These are phyloP conservation scores for Prunus campanulata DNA, from an alignment of 306 rosid genomes.

Conservation along the genomic window DNA sequence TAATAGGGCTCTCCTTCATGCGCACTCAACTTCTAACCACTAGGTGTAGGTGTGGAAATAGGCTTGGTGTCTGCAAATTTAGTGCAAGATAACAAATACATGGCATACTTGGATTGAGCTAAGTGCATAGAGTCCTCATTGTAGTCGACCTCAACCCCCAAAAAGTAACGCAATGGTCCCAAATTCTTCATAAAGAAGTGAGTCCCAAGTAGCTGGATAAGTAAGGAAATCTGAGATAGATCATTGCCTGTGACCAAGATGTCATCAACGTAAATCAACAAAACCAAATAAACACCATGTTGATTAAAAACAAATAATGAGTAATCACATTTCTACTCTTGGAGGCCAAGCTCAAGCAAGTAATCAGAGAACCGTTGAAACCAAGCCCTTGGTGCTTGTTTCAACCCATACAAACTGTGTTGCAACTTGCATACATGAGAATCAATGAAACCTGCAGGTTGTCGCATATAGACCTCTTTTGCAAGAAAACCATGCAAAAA, in stretches of 20 bases:
- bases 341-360: neutral
- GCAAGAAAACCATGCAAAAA: neutral
- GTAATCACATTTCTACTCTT: neutral
- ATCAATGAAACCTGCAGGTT: neutral
- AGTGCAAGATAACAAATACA: too few relatives aligned
- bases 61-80: neutral
- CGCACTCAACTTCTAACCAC: neutral
- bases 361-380: neutral
- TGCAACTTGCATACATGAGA: neutral
- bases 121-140: neutral
- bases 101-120: neutral
- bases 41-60: neutral
- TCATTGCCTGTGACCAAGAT: neutral
- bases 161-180: neutral
- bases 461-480: neutral
- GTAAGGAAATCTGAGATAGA: too few relatives aligned
- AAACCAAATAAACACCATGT: neutral
- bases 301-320: neutral
- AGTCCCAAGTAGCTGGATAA: neutral
- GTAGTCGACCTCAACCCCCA: neutral
- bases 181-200: neutral
- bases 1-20: neutral
- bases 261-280: neutral
- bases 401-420: neutral
- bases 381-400: neutral